A percentile compares a stretch with the other conserved stretches of the same genome.
Conservation (phyloP, 2,329 filamentous ascomycete genomes). For the Colletotrichum abscissum region DNA sequence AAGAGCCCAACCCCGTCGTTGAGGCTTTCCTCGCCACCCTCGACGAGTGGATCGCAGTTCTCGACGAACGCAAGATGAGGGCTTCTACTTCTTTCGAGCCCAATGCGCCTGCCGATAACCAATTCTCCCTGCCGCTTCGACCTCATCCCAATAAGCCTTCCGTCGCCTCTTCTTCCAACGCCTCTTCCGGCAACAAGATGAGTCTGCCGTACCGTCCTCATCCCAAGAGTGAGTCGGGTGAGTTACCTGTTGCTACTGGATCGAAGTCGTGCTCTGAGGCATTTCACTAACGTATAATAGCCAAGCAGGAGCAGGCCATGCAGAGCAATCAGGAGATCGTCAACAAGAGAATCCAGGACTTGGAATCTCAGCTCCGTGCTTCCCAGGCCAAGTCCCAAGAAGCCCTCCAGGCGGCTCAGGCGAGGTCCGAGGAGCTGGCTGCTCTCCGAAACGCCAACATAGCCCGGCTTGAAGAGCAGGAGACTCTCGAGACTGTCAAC, state of each 20-base stretch:
- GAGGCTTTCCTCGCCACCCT: background rate
- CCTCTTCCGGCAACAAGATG: background rate
- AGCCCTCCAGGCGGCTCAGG: no score
- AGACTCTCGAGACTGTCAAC: background rate
- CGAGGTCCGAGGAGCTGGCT: no score
- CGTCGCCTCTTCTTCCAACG: background rate
- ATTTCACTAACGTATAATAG: background rate
- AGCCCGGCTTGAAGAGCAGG: background rate
- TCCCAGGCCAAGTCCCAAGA: no score
- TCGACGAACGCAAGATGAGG: background rate
- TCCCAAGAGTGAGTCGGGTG: background rate
- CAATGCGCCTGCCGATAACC: background rate
- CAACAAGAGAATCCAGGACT: background rate
- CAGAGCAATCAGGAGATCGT: background rate
- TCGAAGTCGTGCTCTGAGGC: background rate
- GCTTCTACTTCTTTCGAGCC: background rate
- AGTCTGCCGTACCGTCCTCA: background rate
- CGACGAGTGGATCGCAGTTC: background rate
- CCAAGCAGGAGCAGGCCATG: background rate
- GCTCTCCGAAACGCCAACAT: background rate
- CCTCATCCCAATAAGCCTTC: background rate
- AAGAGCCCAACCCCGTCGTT: background rate
- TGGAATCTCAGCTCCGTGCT: background rate
- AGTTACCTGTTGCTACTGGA: background rate
- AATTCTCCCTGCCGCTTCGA: background rate